Conservation (phyloP, 768 basidiomycete genomes). For the Hygrophoropsis aurantiaca region DNA sequence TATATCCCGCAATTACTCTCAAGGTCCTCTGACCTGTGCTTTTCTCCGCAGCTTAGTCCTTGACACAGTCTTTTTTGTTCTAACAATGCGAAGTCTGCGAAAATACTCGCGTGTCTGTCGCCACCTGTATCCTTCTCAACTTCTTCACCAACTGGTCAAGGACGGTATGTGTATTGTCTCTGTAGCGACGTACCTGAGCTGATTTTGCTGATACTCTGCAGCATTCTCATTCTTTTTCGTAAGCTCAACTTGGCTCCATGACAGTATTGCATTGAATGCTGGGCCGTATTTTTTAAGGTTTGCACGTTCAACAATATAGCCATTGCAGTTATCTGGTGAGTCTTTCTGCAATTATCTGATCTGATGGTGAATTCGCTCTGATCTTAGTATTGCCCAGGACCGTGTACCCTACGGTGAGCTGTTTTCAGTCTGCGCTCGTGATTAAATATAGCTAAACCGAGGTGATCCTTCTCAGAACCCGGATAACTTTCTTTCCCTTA, state of each 20-base stretch:
- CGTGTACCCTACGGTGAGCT: slow-evolving; percentile 1
- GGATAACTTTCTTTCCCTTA: slow-evolving; percentile 4
- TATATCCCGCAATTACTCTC: neutral
- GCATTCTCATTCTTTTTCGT: no score
- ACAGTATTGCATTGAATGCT: neutral
- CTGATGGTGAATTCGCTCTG: neutral
- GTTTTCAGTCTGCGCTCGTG: neutral
- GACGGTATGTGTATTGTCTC: slow-evolving; percentile 4
- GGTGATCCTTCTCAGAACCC: slow-evolving; percentile 9
- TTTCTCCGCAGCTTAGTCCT: neutral
- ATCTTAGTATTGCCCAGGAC: slow-evolving; percentile 7
- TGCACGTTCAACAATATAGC: slow-evolving; percentile 6
- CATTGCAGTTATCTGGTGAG: slow-evolving; percentile 14
- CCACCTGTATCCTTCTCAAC: slow-evolving; percentile 1
- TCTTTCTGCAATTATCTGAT: neutral
- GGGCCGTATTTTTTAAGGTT: neutral
- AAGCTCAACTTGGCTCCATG: neutral
- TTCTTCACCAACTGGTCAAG: slow-evolving; percentile 2
- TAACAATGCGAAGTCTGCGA: slow-evolving; percentile 9
- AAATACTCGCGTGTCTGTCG: neutral
- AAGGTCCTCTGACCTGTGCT: no score
- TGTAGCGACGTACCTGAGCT: no score
- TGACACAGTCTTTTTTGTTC: slow-evolving; percentile 1
- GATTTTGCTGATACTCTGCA: no score
- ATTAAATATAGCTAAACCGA: neutral